These are phyloP conservation scores for Acacia confusa DNA, from an alignment of 306 rosid species.

Conservation along the genomic window DNA sequence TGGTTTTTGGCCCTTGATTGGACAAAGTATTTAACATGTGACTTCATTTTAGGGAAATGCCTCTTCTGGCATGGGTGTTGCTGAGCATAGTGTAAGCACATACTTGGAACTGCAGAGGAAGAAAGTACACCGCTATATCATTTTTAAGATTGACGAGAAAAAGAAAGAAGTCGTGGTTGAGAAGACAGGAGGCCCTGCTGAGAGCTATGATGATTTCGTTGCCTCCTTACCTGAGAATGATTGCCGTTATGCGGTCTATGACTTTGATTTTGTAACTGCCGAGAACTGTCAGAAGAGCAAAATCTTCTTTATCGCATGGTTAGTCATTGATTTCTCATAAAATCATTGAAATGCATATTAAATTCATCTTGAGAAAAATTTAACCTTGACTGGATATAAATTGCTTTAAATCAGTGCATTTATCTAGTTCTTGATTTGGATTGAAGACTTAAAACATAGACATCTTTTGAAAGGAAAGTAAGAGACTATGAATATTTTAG, in stretches of 20 bases:
- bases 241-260: conserved; percentile 76
- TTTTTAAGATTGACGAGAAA: conserved; percentile 80
- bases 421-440: conserved; percentile 20
- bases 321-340: conserved; percentile 43
- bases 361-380: neutral
- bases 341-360: conserved; percentile 8
- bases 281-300: conserved; percentile 88
- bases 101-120: conserved; percentile 76
- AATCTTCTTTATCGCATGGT: conserved; percentile 79
- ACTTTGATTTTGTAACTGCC: conserved; percentile 71
- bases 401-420: conserved; percentile 5
- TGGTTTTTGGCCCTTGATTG: neutral
- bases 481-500: neutral
- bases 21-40: conserved; percentile 13
- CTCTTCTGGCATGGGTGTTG: conserved; percentile 83
- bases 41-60: conserved; percentile 53
- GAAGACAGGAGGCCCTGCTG: conserved; percentile 79
- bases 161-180: conserved; percentile 81
- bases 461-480: neutral
- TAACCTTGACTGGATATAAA: neutral
- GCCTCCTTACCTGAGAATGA: conserved; percentile 82
- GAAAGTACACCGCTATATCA: conserved; percentile 73
- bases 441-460: conserved; percentile 6
- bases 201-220: conserved; percentile 73
- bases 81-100: conserved; percentile 59